phyloP scores from a whole-genome alignment of 352 stramenopile genomes.

The Pythium utonaiense region DNA sequence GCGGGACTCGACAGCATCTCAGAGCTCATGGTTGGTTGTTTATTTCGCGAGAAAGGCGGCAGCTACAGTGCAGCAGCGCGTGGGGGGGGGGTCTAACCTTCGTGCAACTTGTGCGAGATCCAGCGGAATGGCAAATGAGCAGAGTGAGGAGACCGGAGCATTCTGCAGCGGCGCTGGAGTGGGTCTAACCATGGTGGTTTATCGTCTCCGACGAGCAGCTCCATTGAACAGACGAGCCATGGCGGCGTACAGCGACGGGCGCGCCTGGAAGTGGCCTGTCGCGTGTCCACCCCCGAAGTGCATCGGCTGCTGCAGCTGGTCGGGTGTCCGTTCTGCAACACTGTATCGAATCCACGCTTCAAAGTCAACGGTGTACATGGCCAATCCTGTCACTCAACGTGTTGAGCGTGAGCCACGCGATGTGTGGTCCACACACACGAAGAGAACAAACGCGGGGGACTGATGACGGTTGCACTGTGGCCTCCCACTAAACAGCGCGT shows the following conservation, averaged over 20 bases:
- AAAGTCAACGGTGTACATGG: not conserved
- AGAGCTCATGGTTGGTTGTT: not conserved
- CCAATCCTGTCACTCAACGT: not conserved
- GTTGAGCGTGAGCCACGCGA: too few species aligned
- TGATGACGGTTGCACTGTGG: not conserved
- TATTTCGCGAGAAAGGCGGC: too few species aligned
- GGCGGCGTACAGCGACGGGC: not conserved
- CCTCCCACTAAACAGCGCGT: too few species aligned
- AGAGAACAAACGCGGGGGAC: not conserved
- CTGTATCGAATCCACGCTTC: slow-evolving; percentile 1
- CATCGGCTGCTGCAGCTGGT: not conserved
- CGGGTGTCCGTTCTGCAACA: not conserved
- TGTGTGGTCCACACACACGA: too few species aligned
- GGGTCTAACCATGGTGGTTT: not conserved
- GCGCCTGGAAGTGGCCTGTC: not conserved
- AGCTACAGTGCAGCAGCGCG: too few species aligned
- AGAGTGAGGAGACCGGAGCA: not conserved
- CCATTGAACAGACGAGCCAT: not conserved
- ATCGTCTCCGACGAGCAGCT: not conserved
- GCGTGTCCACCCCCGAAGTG: not conserved
- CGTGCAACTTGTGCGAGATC: not conserved
- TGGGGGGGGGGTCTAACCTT: not conserved
- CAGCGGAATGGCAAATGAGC: not conserved
- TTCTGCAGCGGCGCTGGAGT: not conserved
- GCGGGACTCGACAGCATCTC: not conserved